Base-by-base conservation (phyloP, 176 grass and related monocot species). In the Oryza glaberrima region DNA sequence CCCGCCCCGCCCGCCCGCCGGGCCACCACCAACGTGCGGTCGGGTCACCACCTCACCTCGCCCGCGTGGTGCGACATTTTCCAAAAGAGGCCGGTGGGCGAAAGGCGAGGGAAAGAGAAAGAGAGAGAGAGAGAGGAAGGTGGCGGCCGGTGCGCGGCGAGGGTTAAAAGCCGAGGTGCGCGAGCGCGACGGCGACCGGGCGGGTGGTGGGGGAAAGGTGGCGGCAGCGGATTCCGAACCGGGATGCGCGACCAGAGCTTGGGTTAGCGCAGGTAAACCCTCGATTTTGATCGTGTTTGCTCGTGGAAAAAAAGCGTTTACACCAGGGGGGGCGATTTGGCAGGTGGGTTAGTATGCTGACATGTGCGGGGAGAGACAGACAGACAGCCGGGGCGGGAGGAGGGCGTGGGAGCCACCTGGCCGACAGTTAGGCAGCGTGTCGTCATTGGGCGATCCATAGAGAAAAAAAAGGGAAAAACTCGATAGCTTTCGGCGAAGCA, bases 381-480 rank as follows among this genome's bases (percentile, higher is more conserved):
- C 56, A 80, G 47, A 47, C 19, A 36, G 47, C 63, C 38, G 38
- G 38, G 77, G 56, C 54, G 19, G 38, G 84, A 40, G 65, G 51
- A 61, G 12, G 1, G 12, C 28, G n/a, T 43, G 9, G 78, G 87
- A 51, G 70, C 77, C 87, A 54, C 43, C 88, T 82, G 54, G 66
- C 83, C 78, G 83, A 82, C 83, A 77, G 78, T 81, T 86, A 35
- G 88, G 83, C 83, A 67, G 78, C 54, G 32, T 64, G 72, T 86
- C 88, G 43, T 72, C 77, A 17, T 77, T 89, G 22, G 77, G 43
- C 69, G 51, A 45, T 85, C 65, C 19, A 47, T 40, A 26, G 0
- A 6, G 6, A 41, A 34, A 70, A 70, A 70, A 15, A 36, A 5
- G 0, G 0, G 4, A 5, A 47, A 12, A 79, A 25, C 36, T 28